phyloP scores from a whole-genome alignment of 2,329 filamentous ascomycete species.

The Xenosphaeropsis pyriputrescens region DNA sequence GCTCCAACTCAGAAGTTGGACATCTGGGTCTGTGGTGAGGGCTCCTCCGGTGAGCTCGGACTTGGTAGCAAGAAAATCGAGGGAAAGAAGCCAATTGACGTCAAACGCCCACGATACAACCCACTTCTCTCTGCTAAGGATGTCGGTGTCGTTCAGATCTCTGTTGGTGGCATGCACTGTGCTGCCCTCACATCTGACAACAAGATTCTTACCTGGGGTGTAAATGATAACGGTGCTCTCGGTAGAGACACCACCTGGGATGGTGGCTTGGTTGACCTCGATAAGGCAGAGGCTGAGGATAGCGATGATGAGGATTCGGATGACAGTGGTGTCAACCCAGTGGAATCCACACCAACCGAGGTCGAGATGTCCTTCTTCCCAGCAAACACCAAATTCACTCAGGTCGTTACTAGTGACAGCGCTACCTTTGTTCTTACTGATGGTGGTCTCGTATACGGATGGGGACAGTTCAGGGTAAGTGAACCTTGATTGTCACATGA shows the following conservation, averaged over 20 bases:
- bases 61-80: slow-evolving; percentile 52
- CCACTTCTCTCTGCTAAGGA: slow-evolving; percentile 36
- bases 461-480: slow-evolving; percentile 65
- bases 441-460: slow-evolving; percentile 65
- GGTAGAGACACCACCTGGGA: slow-evolving; percentile 60
- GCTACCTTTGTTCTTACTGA: slow-evolving; percentile 63
- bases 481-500: neutral
- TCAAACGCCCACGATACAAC: slow-evolving; percentile 62
- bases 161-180: slow-evolving; percentile 72
- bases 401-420: slow-evolving; percentile 60
- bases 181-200: slow-evolving; percentile 66
- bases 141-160: slow-evolving; percentile 58
- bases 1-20: slow-evolving; percentile 50
- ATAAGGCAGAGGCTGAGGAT: slow-evolving; percentile 25
- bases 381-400: slow-evolving; percentile 44
- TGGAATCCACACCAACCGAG: slow-evolving; percentile 50
- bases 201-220: slow-evolving; percentile 74
- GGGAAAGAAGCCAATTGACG: slow-evolving; percentile 48
- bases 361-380: slow-evolving; percentile 44
- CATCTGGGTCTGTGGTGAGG: slow-evolving; percentile 70
- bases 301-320: slow-evolving; percentile 32
- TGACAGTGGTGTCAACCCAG: slow-evolving; percentile 49
- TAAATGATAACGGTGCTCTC: slow-evolving; percentile 73
- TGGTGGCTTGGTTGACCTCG: slow-evolving; percentile 42
- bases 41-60: slow-evolving; percentile 68